Percentiles rank a stretch among this genome's conserved stretches.
Conservation (phyloP, 768 basidiomycete genomes). For the Suillus lakei region DNA sequence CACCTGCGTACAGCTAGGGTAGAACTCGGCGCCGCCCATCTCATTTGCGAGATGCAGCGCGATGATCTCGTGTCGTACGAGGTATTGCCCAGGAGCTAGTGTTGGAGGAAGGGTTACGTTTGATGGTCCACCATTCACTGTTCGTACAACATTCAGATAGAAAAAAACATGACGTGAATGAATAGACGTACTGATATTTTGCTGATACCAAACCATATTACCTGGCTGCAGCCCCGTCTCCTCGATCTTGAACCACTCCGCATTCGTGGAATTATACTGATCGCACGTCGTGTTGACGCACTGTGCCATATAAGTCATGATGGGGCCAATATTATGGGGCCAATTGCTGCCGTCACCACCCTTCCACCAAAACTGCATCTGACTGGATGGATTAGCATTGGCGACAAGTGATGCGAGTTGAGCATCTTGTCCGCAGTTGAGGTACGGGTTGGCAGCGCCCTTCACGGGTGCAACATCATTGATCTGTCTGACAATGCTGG, state of each 20-base stretch:
- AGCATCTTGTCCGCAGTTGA: slow-evolving; percentile 66
- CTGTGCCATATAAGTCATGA: slow-evolving; percentile 75
- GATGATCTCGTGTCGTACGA: slow-evolving; percentile 82
- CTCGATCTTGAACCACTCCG: slow-evolving; percentile 78
- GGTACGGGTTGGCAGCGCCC: slow-evolving; percentile 55
- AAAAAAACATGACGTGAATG: not conserved
- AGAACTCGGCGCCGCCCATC: slow-evolving; percentile 76
- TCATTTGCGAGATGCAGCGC: slow-evolving; percentile 68
- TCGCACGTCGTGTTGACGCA: slow-evolving; percentile 64
- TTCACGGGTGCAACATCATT: slow-evolving; percentile 52
- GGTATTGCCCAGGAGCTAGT: slow-evolving; percentile 70
- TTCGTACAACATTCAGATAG: slow-evolving; percentile 2
- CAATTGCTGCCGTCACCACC: slow-evolving; percentile 49
- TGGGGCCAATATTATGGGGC: slow-evolving; percentile 67
- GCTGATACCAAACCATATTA: slow-evolving; percentile 54
- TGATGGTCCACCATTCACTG: slow-evolving; percentile 47
- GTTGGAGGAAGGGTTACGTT: slow-evolving; percentile 51
- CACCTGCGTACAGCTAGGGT: slow-evolving; percentile 68
- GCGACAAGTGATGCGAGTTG: slow-evolving; percentile 53
- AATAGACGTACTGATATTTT: slow-evolving; percentile 51
- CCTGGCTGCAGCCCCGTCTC: slow-evolving; percentile 49
- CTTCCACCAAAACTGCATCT: slow-evolving; percentile 58
- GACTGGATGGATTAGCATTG: slow-evolving; percentile 62
- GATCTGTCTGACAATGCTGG: slow-evolving; percentile 51
- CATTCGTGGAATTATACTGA: slow-evolving; percentile 58